phyloP scores from a whole-genome alignment of 2,329 filamentous ascomycete genomes.

The Sporothrix pseudoabietina region DNA sequence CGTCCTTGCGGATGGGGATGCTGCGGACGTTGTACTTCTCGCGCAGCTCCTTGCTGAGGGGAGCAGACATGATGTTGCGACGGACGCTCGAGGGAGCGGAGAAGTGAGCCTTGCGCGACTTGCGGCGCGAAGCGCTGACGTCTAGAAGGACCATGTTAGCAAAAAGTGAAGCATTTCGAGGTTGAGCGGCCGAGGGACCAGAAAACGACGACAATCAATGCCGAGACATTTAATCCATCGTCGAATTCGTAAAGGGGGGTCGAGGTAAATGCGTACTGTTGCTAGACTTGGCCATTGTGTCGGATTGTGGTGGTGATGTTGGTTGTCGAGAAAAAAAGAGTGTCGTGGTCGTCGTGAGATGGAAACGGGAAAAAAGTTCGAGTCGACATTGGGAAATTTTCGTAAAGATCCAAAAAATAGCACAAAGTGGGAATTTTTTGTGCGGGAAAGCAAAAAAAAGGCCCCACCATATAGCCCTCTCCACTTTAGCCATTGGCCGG shows the following conservation, averaged over 20 bases:
- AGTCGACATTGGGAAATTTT: constrained; percentile 27
- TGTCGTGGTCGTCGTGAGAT: constrained; percentile 28
- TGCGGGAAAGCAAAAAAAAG: constrained; percentile 25
- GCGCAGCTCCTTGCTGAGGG: constrained; percentile 93
- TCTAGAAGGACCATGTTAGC: constrained; percentile 44
- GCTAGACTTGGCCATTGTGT: constrained; percentile 35
- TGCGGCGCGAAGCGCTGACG: constrained; percentile 84
- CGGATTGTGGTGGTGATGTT: constrained; percentile 25
- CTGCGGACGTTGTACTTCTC: constrained; percentile 99
- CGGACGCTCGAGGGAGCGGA: constrained; percentile 89
- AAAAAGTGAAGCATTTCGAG: neutral
- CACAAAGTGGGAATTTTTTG: constrained; percentile 26
- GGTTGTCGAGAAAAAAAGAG: constrained; percentile 19
- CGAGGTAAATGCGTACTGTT: constrained; percentile 33
- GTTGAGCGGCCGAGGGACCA: neutral
- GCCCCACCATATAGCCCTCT: constrained; percentile 29
- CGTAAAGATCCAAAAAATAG: constrained; percentile 15
- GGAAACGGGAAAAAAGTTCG: constrained; percentile 20
- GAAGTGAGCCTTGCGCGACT: constrained; percentile 99
- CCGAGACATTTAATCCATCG: neutral
- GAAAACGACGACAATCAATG: neutral
- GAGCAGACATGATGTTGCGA: constrained; percentile 95
- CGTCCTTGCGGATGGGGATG: constrained; percentile 97
- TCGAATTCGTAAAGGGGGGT: neutral
- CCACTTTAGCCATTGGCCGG: neutral